Evolutionary conservation across 2,329 filamentous ascomycete species (phyloP).

Genomic region (Hypoxylon sp.): DNA sequence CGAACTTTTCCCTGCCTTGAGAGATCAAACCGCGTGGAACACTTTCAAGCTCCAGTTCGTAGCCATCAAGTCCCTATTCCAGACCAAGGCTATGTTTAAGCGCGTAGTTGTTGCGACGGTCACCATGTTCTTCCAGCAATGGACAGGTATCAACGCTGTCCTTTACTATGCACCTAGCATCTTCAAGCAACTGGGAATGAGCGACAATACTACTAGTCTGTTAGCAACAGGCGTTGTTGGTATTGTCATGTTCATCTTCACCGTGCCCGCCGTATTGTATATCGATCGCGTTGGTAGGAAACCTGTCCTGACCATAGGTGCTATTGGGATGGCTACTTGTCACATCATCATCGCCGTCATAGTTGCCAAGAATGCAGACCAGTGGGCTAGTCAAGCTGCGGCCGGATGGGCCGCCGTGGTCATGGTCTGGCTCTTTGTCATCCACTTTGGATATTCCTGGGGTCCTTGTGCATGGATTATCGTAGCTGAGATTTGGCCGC

Average conservation of each 20-base stretch:
- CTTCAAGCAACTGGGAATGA: conserved; percentile 76
- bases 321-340: conserved; percentile 78
- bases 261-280: conserved; percentile 76
- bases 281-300: conserved; percentile 76
- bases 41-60: conserved; percentile 79
- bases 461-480: conserved; percentile 82
- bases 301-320: conserved; percentile 73
- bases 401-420: conserved; percentile 78
- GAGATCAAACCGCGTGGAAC: conserved; percentile 72
- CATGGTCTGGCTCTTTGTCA: conserved; percentile 82
- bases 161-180: conserved; percentile 81
- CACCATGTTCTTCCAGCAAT: conserved; percentile 74
- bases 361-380: conserved; percentile 72
- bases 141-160: conserved; percentile 69
- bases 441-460: conserved; percentile 84
- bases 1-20: conserved; percentile 77
- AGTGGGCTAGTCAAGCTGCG: conserved; percentile 69
- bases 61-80: conserved; percentile 75
- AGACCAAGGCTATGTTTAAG: conserved; percentile 75
- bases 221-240: conserved; percentile 80
- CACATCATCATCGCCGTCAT: conserved; percentile 81
- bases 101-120: conserved; percentile 75
- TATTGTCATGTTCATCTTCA: conserved; percentile 78
- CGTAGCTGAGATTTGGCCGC: conserved; percentile 81
- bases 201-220: conserved; percentile 66